These are phyloP conservation scores for Plasmodium chabaudi DNA, from an alignment of 169 alveolate genomes.

Conservation along the genomic window DNA sequence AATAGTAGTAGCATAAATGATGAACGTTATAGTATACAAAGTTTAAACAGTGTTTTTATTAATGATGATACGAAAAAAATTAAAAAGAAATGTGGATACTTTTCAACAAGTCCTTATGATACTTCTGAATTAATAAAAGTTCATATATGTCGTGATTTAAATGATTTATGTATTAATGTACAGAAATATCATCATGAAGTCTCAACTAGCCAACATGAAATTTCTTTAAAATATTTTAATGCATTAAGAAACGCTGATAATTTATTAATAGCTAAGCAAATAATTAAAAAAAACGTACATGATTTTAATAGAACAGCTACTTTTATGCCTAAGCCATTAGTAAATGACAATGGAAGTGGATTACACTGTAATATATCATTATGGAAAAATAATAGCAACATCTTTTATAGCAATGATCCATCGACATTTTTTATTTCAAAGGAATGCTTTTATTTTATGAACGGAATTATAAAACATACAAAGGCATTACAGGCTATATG, in stretches of 20 bases:
- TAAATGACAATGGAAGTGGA: constrained; percentile 85
- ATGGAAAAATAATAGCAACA: constrained; percentile 85
- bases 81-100: constrained; percentile 80
- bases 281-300: constrained; percentile 82
- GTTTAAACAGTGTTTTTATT: neutral
- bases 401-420: constrained; percentile 83
- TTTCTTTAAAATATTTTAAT: constrained; percentile 80
- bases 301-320: constrained; percentile 84
- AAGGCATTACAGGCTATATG: constrained; percentile 86
- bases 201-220: constrained; percentile 87
- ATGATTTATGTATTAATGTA: constrained; percentile 78
- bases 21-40: no score
- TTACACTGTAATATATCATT: constrained; percentile 85
- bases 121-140: constrained; percentile 77
- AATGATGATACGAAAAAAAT: constrained; percentile 68
- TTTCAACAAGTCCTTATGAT: constrained; percentile 84
- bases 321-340: constrained; percentile 88
- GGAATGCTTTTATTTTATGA: constrained; percentile 82
- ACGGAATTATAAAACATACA: constrained; percentile 86
- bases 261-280: constrained; percentile 79
- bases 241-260: constrained; percentile 81
- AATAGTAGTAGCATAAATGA: neutral
- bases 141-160: constrained; percentile 79
- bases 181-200: constrained; percentile 90
- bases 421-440: constrained; percentile 81